Conservation (phyloP, 2,329 filamentous ascomycete species). For the Aspergillus fructus region DNA sequence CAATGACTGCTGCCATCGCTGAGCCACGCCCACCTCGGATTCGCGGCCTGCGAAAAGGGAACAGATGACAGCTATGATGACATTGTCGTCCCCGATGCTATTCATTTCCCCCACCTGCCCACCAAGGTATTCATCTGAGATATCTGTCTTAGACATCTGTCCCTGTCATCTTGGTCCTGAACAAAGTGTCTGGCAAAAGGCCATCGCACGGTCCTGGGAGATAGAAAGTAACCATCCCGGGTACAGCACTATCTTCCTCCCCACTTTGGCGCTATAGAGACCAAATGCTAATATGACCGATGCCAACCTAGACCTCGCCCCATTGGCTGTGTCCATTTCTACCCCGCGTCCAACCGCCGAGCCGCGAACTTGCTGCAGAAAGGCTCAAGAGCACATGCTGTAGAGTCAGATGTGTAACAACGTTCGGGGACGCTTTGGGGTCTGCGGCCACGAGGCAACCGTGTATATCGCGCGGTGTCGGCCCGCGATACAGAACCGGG, state of each 20-base stretch:
- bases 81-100: background rate
- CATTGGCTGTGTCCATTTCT: background rate
- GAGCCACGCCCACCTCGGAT: constrained; percentile 7
- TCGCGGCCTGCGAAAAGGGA: constrained; percentile 2
- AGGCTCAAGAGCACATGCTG: constrained; percentile 1
- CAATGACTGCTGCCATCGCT: background rate
- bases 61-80: background rate
- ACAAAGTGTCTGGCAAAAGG: background rate
- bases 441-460: constrained; percentile 19
- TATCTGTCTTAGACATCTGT: background rate
- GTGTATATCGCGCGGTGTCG: constrained; percentile 20
- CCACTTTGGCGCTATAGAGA: background rate
- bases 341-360: background rate
- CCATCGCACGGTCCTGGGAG: background rate
- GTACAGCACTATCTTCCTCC: background rate
- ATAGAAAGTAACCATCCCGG: background rate
- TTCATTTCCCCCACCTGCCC: constrained; percentile 1
- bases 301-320: background rate
- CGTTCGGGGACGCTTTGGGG: constrained; percentile 18
- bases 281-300: background rate
- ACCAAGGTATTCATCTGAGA: background rate
- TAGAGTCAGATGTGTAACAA: constrained; percentile 19
- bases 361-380: background rate
- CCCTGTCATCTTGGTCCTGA: background rate
- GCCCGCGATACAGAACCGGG: constrained; percentile 15